Base-by-base conservation (phyloP, 2,329 filamentous ascomycete genomes). In the Xylaria sp. region DNA sequence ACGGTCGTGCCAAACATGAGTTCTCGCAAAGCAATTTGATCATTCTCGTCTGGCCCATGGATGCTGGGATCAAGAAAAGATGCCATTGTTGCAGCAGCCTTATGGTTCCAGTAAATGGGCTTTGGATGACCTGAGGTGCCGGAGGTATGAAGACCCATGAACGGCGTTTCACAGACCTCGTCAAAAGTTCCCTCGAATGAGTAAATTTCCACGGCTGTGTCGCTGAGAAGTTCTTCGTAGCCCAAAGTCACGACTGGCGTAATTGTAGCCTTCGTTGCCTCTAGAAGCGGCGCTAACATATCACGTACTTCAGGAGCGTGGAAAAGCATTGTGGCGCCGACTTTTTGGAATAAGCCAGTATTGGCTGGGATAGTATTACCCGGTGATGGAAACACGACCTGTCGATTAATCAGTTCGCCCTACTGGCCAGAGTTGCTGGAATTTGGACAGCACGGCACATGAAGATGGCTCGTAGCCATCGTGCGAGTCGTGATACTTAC, bases 71-170 rank as follows among this genome's bases (percentile, higher is more conserved):
- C 59, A 13, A 51, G 48, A 23, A 63, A 70, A 9, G 67, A 56
- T 15, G 52, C 28, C 25, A 66, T 15, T 9, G 63, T 20, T 1
- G 67, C 10, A 9, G 51, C 52, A 18, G 63, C 63, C 2, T 51
- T 46, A 34, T 72, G 66, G 23, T 62, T 75, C 70, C 70, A 73
- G 52, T 67, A 72, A 5, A 75, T 72, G 1, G 73, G 73, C 39
- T 75, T 75, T 1, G 73, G 73, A 28, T 74, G 72, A n/a, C 73
- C 72, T 6, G 73, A 73, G 2, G 73, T 74, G 3, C 72, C 72
- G 34, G 72, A 74, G 1, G 73, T 74, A 63, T 74, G 73, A 2
- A 74, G 72, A 28, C 72, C 72, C 39, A 72, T 57, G 28, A 74
- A 73, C 10, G 46, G 60, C 1, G 15, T 41, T 13, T 46, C 41